phyloP scores from a whole-genome alignment of 2,329 filamentous ascomycete genomes.

The Grosmannia huntii region DNA sequence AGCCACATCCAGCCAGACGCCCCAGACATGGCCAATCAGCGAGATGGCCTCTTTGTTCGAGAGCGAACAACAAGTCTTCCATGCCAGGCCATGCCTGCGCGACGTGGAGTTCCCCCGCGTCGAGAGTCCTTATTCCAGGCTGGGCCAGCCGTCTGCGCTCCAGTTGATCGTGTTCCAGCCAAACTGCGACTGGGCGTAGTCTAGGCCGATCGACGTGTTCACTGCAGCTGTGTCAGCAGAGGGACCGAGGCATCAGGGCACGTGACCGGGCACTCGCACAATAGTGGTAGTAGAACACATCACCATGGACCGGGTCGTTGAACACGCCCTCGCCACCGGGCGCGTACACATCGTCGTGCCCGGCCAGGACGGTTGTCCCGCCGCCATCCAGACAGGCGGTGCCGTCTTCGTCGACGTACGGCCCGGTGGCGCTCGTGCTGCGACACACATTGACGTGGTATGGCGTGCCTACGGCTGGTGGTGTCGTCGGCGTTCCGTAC shows the following conservation, averaged over 20 bases:
- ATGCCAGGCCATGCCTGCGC: too few relatives aligned
- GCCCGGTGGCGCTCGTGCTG: slow-evolving; percentile 35
- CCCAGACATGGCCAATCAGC: neutral
- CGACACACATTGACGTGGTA: slow-evolving; percentile 55
- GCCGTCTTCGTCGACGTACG: slow-evolving; percentile 45
- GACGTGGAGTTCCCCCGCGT: too few relatives aligned
- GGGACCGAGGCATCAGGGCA: too few relatives aligned
- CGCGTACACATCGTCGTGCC: slow-evolving; percentile 45
- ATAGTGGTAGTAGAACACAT: slow-evolving; percentile 49
- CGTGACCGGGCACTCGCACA: slow-evolving; percentile 23
- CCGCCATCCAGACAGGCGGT: slow-evolving; percentile 39
- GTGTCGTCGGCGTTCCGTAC: neutral
- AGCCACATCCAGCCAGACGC: neutral
- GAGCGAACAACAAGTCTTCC: too few relatives aligned
- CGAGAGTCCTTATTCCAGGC: neutral
- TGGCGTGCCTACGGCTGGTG: slow-evolving; percentile 25
- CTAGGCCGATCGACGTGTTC: neutral
- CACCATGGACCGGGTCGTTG: slow-evolving; percentile 28
- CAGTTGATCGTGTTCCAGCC: neutral
- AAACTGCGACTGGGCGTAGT: neutral
- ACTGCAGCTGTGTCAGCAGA: neutral
- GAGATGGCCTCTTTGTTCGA: too few relatives aligned
- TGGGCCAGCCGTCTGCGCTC: neutral
- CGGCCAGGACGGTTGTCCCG: slow-evolving; percentile 44
- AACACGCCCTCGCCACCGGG: slow-evolving; percentile 51